Evolutionary conservation across 2,329 filamentous ascomycete genomes (phyloP).

Genomic region (Leptographium radiaticola): DNA sequence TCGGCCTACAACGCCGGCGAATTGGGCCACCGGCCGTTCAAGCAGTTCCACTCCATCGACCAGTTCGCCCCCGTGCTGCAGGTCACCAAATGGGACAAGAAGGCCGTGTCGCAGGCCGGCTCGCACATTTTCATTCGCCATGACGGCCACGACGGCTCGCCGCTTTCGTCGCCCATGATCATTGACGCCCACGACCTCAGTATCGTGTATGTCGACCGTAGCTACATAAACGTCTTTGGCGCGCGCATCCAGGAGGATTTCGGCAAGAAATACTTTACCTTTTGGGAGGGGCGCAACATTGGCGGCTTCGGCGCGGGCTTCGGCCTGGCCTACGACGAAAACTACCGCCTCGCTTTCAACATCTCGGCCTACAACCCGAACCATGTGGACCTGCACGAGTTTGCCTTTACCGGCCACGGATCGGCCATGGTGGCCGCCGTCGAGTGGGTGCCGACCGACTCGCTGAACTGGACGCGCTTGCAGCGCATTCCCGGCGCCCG

Average conservation of each 20-base stretch:
- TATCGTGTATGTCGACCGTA: constrained; percentile 3
- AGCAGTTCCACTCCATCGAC: constrained; percentile 1
- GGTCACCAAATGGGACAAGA: constrained; percentile 5
- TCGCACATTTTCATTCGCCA: constrained; percentile 8
- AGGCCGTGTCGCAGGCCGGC: neutral
- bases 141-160: constrained; percentile 2
- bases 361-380: constrained; percentile 31
- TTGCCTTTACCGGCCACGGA: constrained; percentile 37
- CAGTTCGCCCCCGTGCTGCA: constrained; percentile 5
- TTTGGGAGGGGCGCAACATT: constrained; percentile 4
- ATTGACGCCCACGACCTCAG: constrained; percentile 5
- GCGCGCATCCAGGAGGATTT: constrained; percentile 5
- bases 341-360: constrained; percentile 4
- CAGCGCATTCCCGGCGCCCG: constrained; percentile 30
- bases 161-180: constrained; percentile 4
- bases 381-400: constrained; percentile 40
- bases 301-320: constrained; percentile 5
- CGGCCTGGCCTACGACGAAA: constrained; percentile 4
- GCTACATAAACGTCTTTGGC: constrained; percentile 4
- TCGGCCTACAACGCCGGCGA: constrained; percentile 3
- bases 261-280: constrained; percentile 5
- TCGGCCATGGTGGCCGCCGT: constrained; percentile 41
- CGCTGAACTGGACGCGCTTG: constrained; percentile 30
- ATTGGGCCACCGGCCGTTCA: constrained; percentile 5
- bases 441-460: constrained; percentile 31